Base-by-base conservation (phyloP, 2,329 filamentous ascomycete species). In the Epichloe baconii region DNA sequence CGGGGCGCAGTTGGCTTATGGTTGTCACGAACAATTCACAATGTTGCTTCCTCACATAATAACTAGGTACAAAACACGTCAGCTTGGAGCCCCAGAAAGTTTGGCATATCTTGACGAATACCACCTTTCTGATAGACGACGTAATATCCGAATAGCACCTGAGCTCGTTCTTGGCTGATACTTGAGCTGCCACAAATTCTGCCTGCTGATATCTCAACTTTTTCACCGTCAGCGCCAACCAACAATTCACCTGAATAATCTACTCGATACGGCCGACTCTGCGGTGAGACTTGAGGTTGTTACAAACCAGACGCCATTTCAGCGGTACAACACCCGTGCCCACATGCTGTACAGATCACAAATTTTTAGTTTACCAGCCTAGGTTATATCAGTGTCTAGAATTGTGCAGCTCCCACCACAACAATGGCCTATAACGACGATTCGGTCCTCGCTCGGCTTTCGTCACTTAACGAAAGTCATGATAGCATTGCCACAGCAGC, bases 401-500 rank as follows among this genome's bases (percentile, higher is more conserved):
- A 19, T 35, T 42, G 1, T 31, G 7, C 17, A 42, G 15, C n/a
- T 35, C 14, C 3, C 37, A 17, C n/a, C 17, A 12, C n/a, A 34
- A 38, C 15, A 37, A 96, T 98, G 91, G 84, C 93, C 44, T 97
- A 95, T 71, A 93, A 86, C 58, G 90, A 97, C 69, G 93, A 98
- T 72, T 87, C 89, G 45, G 89, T 98, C 51, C 82, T 90, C 66
- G 88, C 91, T 50, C 96, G 96, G 73, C 83, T 98, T 50, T 94
- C 90, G 35, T 88, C 89, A 42, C 79, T 98, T 55, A 96, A 95
- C 69, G 94, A 98, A 71, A 95, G 89, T 11, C 91, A 98, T 67
- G 93, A 98, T 66, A 94, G 89, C 70, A 97, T 98, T 63, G 80
- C 95, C 54, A 91, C 88, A 37, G 90, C 95, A 55, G 89, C 93